Evolutionary conservation across 1,284 basidiomycete genomes (phyloP).

Genomic region (Xerocomus amazonicus): DNA sequence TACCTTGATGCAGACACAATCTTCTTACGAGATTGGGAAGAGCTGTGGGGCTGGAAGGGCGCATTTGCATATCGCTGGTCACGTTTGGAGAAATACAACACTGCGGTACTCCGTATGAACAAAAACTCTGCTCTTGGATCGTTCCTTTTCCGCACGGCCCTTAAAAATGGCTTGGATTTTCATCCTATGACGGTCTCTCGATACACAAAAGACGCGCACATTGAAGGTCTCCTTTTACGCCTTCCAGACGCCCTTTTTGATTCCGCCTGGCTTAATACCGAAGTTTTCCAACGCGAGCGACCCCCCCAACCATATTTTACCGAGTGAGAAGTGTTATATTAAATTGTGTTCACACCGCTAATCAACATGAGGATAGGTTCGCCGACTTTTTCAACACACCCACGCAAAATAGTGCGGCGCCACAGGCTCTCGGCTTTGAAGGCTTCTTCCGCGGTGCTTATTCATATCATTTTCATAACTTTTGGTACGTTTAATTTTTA

Average conservation of each 20-base stretch:
- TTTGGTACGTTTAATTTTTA: constrained; percentile 48
- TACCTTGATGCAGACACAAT: constrained; percentile 88
- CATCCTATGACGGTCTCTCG: constrained; percentile 82
- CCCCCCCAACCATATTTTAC: constrained; percentile 84
- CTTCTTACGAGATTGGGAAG: constrained; percentile 88
- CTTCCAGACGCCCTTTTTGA: constrained; percentile 86
- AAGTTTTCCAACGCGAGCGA: constrained; percentile 76
- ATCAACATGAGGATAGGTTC: constrained; percentile 42
- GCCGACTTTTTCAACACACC: constrained; percentile 81
- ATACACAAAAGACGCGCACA: constrained; percentile 74
- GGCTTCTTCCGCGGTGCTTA: constrained; percentile 86
- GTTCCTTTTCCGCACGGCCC: constrained; percentile 81
- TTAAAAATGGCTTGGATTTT: constrained; percentile 82
- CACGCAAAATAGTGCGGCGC: constrained; percentile 60
- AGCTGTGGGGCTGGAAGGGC: constrained; percentile 84
- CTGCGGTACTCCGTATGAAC: constrained; percentile 81
- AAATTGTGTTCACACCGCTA: neutral
- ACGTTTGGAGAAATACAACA: constrained; percentile 79
- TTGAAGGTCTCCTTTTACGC: constrained; percentile 70
- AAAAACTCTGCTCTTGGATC: constrained; percentile 77
- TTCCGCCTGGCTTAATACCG: constrained; percentile 83
- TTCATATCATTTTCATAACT: constrained; percentile 87
- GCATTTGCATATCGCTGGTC: constrained; percentile 88
- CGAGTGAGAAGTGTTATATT: constrained; percentile 45
- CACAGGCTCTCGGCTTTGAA: constrained; percentile 75